Evolutionary conservation across 345 rosid genomes (phyloP), one percentile per base, ranked within the genome.

Genomic region (Citrus hindsii): DNA sequence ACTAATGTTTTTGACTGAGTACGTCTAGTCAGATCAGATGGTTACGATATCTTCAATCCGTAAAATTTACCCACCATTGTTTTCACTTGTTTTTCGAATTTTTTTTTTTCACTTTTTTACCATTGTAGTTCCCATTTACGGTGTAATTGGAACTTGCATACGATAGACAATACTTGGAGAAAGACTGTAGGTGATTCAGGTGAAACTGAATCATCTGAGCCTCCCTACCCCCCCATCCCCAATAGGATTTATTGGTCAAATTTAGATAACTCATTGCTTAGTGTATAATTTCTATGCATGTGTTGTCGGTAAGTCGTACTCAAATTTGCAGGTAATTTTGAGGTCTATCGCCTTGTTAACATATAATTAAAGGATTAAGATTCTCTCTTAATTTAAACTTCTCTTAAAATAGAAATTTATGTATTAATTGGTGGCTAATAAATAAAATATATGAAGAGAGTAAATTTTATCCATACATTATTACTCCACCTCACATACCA

Each of bases 1-100:
- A 67, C 51, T 18, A 14, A 1, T 67, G 74, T 74, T 74, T 58
- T 80, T 25, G 69, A 63, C 48, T 51, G 61, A n/a, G 58, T 21
- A 21, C 25, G 48, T 80, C 42, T 19, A 14, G 59, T 63, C 78
- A 64, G 46, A 63, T 46, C 46, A 13, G 37, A 62, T 30, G 77
- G 77, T 24, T 38, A 14, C 33, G 67, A 27, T 2, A 61, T 7
- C 68, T 61, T n/a, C 33, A 24, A n/a, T 55, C 40, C 61, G 62
- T 38, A 30, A 51, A 28, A 30, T 71, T 71, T 30, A n/a, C 25
- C 59, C 18, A 46, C 6, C 46, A 32, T 30, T 33, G 28, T 35
- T 12, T 12, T 38, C 42, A 40, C 13, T 40, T 40, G 46, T 2
- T 12, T 42, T 42, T 3, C 12, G 13, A 2, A 0, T 42, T 9